Evolutionary conservation across 2,329 filamentous ascomycete genomes (phyloP).

Genomic region (Moelleriella libera): DNA sequence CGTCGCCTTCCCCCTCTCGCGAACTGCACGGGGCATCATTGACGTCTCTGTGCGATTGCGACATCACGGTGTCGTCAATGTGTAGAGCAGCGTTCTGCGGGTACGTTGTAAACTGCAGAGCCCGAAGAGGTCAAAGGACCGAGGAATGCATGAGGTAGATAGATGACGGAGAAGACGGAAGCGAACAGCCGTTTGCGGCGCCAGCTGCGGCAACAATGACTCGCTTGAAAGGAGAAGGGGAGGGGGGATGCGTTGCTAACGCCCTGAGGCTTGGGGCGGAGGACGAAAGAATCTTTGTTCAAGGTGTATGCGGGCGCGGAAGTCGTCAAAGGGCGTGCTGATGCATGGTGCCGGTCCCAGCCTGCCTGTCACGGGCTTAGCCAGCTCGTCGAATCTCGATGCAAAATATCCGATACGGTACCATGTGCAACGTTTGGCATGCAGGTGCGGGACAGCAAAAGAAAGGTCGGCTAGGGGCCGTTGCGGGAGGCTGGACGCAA

Average conservation of each 20-base stretch:
- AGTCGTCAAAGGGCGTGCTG: too few relatives aligned
- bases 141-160: background rate
- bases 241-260: too few relatives aligned
- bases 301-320: too few relatives aligned
- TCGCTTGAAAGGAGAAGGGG: too few relatives aligned
- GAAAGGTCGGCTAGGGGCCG: background rate
- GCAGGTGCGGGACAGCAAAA: background rate
- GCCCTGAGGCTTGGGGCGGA: too few relatives aligned
- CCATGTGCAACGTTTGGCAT: background rate
- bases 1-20: background rate
- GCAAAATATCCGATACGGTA: too few relatives aligned
- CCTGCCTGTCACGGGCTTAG: too few relatives aligned
- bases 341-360: too few relatives aligned
- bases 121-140: background rate
- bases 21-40: background rate
- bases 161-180: background rate
- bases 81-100: background rate
- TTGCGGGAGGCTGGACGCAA: background rate
- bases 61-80: background rate
- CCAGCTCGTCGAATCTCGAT: too few relatives aligned
- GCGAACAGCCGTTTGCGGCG: constrained; percentile 1
- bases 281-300: too few relatives aligned
- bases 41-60: background rate
- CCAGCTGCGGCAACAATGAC: background rate
- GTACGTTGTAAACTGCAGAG: background rate